A percentile compares a stretch with the other conserved stretches of the same genome.
These are phyloP conservation scores for Citrus hindsii DNA, from an alignment of 345 rosid species.

Conservation along the genomic window DNA sequence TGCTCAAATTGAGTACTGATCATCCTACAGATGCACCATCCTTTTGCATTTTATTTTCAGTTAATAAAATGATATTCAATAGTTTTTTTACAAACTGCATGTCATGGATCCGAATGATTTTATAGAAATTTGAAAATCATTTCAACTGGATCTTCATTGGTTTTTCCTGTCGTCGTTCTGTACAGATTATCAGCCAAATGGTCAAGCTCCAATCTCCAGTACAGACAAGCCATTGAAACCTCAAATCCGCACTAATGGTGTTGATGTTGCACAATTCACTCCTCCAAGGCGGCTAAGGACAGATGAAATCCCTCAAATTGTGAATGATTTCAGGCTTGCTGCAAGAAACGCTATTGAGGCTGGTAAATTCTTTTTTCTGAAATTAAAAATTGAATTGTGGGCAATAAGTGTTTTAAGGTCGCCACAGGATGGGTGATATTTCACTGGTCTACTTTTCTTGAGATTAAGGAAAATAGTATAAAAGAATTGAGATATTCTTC, in stretches of 20 bases:
- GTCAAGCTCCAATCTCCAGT: constrained; percentile 61
- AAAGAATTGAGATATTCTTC: neutral
- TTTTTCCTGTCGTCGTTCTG: too few species aligned
- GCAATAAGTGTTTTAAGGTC: neutral
- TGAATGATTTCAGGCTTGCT: constrained; percentile 67
- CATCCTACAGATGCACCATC: neutral
- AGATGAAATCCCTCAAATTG: constrained; percentile 62
- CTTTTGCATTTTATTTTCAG: neutral
- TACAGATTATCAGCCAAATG: constrained; percentile 62
- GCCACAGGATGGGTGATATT: neutral
- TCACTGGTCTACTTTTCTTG: too few species aligned
- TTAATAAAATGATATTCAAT: neutral
- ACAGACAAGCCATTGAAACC: constrained; percentile 57
- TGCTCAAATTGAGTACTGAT: neutral
- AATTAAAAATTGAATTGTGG: too few species aligned
- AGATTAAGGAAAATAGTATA: neutral
- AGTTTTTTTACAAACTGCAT: neutral
- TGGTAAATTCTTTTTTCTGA: constrained; percentile 31
- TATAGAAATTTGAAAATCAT: neutral
- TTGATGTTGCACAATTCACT: constrained; percentile 36
- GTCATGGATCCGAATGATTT: neutral
- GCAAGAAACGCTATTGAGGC: constrained; percentile 81
- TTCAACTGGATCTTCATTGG: neutral
- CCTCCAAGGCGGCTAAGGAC: constrained; percentile 57
- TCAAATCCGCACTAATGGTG: constrained; percentile 37